These are phyloP conservation scores for Oryza coarctata DNA, from an alignment of 176 grass and related monocot genomes.

Conservation along the genomic window DNA sequence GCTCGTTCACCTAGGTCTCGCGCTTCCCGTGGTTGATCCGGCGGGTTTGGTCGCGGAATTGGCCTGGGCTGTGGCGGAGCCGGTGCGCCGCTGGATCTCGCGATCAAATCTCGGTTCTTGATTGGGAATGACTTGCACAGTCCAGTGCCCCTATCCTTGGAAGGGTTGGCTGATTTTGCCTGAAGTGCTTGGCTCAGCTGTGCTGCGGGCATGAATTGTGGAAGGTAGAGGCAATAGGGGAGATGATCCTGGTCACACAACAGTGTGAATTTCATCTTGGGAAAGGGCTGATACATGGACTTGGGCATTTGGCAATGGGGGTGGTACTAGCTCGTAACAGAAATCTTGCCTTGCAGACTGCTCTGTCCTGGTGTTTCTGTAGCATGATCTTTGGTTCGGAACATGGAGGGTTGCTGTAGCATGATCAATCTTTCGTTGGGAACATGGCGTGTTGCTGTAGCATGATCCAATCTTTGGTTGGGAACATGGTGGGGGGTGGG, in stretches of 20 bases:
- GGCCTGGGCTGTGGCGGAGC: neutral
- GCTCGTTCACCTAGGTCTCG: neutral
- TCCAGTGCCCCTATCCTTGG: too few species aligned
- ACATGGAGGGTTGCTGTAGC: neutral
- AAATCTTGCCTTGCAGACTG: neutral
- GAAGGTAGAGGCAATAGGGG: neutral
- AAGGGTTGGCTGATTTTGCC: neutral
- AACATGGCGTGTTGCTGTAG: too few species aligned
- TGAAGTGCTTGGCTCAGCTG: neutral
- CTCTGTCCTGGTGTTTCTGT: neutral
- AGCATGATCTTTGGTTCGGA: neutral
- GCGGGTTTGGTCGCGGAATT: neutral
- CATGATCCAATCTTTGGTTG: too few species aligned
- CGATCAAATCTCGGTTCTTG: neutral
- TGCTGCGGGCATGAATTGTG: neutral
- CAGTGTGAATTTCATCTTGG: neutral
- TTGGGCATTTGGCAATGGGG: neutral
- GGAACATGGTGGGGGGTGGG: too few species aligned
- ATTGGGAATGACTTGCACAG: neutral
- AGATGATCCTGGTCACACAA: neutral
- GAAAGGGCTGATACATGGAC: neutral
- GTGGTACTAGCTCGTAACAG: neutral
- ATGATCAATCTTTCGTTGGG: too few species aligned
- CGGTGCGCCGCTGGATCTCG: slow-evolving; percentile 1
- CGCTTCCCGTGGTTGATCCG: neutral